Percentiles rank a stretch among this genome's conserved stretches.
These are phyloP conservation scores for Populus alba DNA, from an alignment of 345 rosid genomes.

Conservation along the genomic window DNA sequence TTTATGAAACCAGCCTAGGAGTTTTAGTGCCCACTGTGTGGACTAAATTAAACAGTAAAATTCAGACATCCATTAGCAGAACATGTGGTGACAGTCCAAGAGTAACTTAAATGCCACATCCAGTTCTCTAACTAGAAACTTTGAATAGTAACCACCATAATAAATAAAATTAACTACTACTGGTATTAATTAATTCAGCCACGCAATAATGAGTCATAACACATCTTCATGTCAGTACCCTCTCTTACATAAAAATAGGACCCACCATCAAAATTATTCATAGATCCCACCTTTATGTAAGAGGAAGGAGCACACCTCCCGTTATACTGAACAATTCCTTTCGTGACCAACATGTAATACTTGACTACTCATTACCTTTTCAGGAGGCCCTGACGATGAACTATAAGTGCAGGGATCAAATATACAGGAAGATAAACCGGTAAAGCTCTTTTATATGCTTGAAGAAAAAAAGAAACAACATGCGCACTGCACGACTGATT, in stretches of 20 bases:
- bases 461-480: constrained; percentile 55
- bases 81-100: background rate
- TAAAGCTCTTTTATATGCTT: constrained; percentile 84
- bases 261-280: background rate
- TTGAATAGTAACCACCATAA: background rate
- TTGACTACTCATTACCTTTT: constrained; percentile 49
- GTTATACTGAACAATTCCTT: no score
- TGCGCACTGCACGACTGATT: constrained; percentile 72
- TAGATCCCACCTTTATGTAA: background rate
- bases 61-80: background rate
- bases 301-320: no score
- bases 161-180: background rate
- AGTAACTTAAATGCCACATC: background rate
- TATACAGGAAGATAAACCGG: constrained; percentile 94
- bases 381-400: constrained; percentile 79
- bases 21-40: background rate
- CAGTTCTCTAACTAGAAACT: background rate
- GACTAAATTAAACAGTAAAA: background rate
- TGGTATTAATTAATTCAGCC: background rate
- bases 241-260: background rate
- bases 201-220: background rate
- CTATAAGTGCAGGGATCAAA: constrained; percentile 81
- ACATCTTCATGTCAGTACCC: background rate
- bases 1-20: background rate
- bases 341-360: background rate